These are phyloP conservation scores for Penicillium brasilianum DNA, from an alignment of 2,329 filamentous ascomycete species.

Conservation along the genomic window DNA sequence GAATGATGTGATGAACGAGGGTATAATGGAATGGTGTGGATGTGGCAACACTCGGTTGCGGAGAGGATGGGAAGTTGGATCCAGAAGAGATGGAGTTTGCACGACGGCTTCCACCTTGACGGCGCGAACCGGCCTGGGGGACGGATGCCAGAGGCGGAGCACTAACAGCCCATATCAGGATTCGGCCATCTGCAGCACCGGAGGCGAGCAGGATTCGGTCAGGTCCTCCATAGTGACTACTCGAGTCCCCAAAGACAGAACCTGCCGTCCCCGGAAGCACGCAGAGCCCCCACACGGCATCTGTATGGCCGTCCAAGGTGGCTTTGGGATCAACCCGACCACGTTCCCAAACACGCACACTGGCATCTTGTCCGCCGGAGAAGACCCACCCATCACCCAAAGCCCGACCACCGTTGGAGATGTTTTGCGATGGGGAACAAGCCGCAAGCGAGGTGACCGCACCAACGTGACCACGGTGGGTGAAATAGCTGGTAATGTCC, in stretches of 20 bases:
- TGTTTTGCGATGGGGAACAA: slow-evolving; percentile 85
- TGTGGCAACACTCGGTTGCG: slow-evolving; percentile 85
- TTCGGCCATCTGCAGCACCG: slow-evolving; percentile 85
- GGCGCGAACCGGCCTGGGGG: slow-evolving; percentile 73
- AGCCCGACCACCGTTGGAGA: slow-evolving; percentile 84
- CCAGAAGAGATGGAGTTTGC: slow-evolving; percentile 95
- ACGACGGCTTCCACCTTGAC: slow-evolving; percentile 77
- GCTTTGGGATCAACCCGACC: slow-evolving; percentile 94
- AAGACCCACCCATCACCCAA: slow-evolving; percentile 98
- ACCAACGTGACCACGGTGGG: slow-evolving; percentile 90
- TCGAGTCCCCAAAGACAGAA: slow-evolving; percentile 74
- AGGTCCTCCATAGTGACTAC: slow-evolving; percentile 74
- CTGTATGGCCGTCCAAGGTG: slow-evolving; percentile 89
- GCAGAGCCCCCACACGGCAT: slow-evolving; percentile 94
- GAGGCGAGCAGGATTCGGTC: slow-evolving; percentile 91
- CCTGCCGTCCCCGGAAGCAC: slow-evolving; percentile 84
- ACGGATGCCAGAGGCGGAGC: slow-evolving; percentile 85
- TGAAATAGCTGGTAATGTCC: slow-evolving; percentile 92
- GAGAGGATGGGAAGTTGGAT: slow-evolving; percentile 86
- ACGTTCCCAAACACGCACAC: slow-evolving; percentile 92
- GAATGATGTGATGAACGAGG: slow-evolving; percentile 82
- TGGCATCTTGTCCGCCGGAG: slow-evolving; percentile 92
- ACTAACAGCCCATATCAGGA: slow-evolving; percentile 94
- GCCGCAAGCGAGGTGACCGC: slow-evolving; percentile 85
- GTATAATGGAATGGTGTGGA: slow-evolving; percentile 86